Evolutionary conservation across 225 moss, liverwort and hornwort species (phyloP).

Genomic region (Anthoceros angustus): DNA sequence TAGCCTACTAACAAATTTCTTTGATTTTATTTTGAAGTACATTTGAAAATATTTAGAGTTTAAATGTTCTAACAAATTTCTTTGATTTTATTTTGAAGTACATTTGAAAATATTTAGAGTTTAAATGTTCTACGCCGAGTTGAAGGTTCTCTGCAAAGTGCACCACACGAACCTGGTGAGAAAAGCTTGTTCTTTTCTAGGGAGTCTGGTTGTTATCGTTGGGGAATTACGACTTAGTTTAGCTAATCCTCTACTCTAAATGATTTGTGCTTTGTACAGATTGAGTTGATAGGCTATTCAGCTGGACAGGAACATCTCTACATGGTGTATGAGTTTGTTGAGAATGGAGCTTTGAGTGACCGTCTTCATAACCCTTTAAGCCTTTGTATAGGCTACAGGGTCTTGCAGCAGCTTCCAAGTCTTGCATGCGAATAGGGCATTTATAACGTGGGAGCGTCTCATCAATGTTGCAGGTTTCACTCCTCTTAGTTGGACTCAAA

Average conservation of each 20-base stretch:
- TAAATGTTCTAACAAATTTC: too few species aligned
- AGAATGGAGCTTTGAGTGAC: slow-evolving; percentile 22
- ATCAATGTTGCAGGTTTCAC: slow-evolving; percentile 3
- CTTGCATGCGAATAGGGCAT: neutral
- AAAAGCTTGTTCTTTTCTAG: neutral
- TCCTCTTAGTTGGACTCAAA: slow-evolving; percentile 17
- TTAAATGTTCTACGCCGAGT: slow-evolving; percentile 20
- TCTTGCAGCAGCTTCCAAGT: neutral
- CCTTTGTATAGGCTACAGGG: neutral
- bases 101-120: too few species aligned
- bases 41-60: too few species aligned
- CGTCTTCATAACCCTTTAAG: slow-evolving; percentile 17
- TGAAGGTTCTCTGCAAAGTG: slow-evolving; percentile 26
- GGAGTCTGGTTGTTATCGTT: too few species aligned
- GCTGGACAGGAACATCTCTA: slow-evolving; percentile 14
- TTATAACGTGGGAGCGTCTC: too few species aligned
- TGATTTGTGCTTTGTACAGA: slow-evolving; percentile 4
- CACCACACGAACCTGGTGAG: slow-evolving; percentile 25
- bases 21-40: too few species aligned
- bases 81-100: too few species aligned
- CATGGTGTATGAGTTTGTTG: slow-evolving; percentile 19
- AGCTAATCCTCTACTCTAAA: neutral
- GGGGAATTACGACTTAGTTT: neutral
- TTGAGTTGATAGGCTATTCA: slow-evolving; percentile 22
- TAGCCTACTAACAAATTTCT: too few species aligned